Base-by-base conservation (phyloP, 139 green algal species). In the Chlamydomonas urium region DNA sequence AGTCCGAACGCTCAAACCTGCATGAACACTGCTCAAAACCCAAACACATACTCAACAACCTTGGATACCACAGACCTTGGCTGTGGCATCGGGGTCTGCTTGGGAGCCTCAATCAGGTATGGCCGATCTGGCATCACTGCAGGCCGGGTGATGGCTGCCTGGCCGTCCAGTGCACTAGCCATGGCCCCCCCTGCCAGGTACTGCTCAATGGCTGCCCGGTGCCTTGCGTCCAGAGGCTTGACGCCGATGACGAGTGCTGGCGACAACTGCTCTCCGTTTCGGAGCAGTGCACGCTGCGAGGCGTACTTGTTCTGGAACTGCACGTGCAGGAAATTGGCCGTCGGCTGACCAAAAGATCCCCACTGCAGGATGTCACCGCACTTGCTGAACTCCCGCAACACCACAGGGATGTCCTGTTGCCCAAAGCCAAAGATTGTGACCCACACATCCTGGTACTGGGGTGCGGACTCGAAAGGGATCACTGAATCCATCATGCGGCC, bases 311-410 rank as follows among this genome's bases (percentile, higher is more conserved):
- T 89, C 61, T 85, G 78, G 62, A 80, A 87, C 59, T 85, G 84
- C 38, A 57, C 3, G 33, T 89, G 84, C 1, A 87, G 77, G 75
- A 78, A 89, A 69, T 89, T 89, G 47, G 79, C 45, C 4, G 69
- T 21, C 2, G 78, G 67, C 38, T 75, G 38, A 1, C 81, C 84
- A 58, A 79, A 89, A 4, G 73, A 83, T 17, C 81, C 79, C 79
- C 79, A 89, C 37, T 81, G 75, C 23, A 87, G 23, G 4, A 89
- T 84, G 71, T 89, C 84, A 0, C 84, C 84, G 59, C 84, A 89
- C 3, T 45, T 50, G 31, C 78, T 71, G 53, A 89, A 86, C 72
- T 87, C 81, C n/a, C 56, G 56, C 8, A 75, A 32, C 3, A 71
- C 58, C n/a, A 75, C 19, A 4, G 69, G 35, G 50, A 81, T 48